phyloP scores from a whole-genome alignment of 2,329 filamentous ascomycete species.

The Aspergillus sp. region DNA sequence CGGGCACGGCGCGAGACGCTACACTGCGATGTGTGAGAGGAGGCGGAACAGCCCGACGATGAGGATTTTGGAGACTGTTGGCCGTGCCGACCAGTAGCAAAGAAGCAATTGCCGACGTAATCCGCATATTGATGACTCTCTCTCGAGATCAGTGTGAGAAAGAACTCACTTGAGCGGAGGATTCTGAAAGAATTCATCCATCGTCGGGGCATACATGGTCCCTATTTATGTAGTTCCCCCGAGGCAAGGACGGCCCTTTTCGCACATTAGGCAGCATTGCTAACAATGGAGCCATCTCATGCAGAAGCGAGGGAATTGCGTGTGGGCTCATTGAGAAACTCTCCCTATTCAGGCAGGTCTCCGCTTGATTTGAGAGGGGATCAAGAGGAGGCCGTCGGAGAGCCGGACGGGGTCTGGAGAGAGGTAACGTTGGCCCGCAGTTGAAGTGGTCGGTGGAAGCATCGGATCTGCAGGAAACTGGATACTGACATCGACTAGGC shows the following conservation, averaged over 20 bases:
- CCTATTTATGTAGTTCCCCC: not conserved
- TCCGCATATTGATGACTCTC: constrained; percentile 4
- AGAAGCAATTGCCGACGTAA: constrained; percentile 4
- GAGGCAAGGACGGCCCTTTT: not conserved
- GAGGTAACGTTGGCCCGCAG: not conserved
- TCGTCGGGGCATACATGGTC: not conserved
- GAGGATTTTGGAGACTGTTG: constrained; percentile 23
- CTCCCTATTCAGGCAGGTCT: not conserved
- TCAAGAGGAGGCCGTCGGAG: not conserved
- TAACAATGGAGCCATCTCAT: not conserved
- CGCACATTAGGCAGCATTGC: not conserved
- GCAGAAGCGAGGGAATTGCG: not conserved
- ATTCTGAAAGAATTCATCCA: not conserved
- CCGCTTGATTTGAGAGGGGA: not conserved
- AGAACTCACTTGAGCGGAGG: not conserved
- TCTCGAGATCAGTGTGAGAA: not conserved
- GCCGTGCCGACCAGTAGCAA: constrained; percentile 13
- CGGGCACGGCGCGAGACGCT: not conserved
- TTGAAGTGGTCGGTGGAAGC: not conserved
- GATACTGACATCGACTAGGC: not conserved
- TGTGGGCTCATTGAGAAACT: not conserved
- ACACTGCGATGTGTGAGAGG: not conserved
- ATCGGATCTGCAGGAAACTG: not conserved
- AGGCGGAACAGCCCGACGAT: constrained; percentile 17
- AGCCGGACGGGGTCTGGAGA: too few relatives aligned